phyloP scores from a whole-genome alignment of 148 eudicot species.

The Hydrangea macrophylla region DNA sequence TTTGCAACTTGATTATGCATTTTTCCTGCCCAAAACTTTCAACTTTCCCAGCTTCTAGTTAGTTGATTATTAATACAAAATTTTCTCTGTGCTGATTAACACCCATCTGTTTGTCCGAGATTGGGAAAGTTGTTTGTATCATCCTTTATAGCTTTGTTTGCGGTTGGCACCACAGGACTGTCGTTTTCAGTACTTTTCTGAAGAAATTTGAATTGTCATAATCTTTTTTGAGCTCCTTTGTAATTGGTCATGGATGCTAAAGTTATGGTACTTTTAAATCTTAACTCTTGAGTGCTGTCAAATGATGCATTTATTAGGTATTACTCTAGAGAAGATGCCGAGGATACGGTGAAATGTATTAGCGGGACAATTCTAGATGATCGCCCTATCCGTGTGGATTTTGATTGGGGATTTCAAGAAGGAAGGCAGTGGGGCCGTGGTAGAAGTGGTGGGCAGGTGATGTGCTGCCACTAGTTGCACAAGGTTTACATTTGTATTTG shows the following conservation, averaged over 20 bases:
- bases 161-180: not conserved
- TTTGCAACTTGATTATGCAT: not conserved
- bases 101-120: not conserved
- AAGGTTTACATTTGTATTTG: conserved; percentile 4
- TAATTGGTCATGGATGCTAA: not conserved
- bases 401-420: conserved; percentile 99
- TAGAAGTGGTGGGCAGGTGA: conserved; percentile 96
- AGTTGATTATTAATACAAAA: not conserved
- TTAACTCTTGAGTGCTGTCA: not conserved
- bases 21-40: too few relatives aligned
- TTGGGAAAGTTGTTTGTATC: not conserved
- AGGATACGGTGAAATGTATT: conserved; percentile 84
- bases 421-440: conserved; percentile 99
- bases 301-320: conserved; percentile 39
- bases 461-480: conserved; percentile 6
- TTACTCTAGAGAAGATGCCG: conserved; percentile 89
- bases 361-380: conserved; percentile 99
- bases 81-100: conserved; percentile 1
- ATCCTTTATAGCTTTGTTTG: not conserved
- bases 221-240: not conserved
- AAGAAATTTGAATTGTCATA: not conserved
- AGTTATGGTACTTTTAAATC: not conserved
- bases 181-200: not conserved
- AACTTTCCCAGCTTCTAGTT: not conserved
- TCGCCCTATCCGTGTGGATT: conserved; percentile 96